Evolutionary conservation across 768 basidiomycete genomes (phyloP), one percentile per base, ranked within the genome.

Genomic region (Podaxis carcinomalis): DNA sequence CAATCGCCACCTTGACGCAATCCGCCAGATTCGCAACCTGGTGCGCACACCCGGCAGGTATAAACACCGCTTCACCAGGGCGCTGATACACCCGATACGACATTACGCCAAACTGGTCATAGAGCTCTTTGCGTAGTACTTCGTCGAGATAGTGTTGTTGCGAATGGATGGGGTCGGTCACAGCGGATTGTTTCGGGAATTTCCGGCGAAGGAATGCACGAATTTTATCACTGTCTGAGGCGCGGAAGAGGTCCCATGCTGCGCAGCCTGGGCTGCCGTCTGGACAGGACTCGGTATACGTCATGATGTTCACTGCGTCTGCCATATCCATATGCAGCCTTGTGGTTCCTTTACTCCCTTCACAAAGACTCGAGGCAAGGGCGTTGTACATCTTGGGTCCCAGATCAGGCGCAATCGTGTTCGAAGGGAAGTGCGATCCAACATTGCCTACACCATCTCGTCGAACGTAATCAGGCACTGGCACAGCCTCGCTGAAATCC

Each of bases 351-450:
- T 90, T 88, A 68, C 86, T 90, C 3, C 89, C 89, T 32, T 77
- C 70, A 3, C 73, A 70, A 66, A 90, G 87, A 42, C 78, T 81
- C 3, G 89, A 89, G 9, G 87, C 86, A 76, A 93, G 86, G 0
- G 94, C 92, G 64, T 93, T 95, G 74, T 97, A 97, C 92, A 95
- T 90, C 75, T 96, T 97, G 1, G 95, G 95, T 2, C 93, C 87
- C 11, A 94, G 80, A 69, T 94, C 94, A 16, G 92, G 92, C 28
- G 83, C 85, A 57, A 93, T 74, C 0, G 87, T 84, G 66, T 92
- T 92, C 11, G 77, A 74, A 1, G 93, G 93, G 69, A 94, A 94
- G 74, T 97, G 93, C 1, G 93, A 89, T 4, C 92, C 89, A 32
- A 98, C 80, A 64, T 98, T 98, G 57, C 89, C 78, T 1, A 87